Conservation (phyloP, 176 grass and related monocot genomes). For the Tillandsia leiboldiana region DNA sequence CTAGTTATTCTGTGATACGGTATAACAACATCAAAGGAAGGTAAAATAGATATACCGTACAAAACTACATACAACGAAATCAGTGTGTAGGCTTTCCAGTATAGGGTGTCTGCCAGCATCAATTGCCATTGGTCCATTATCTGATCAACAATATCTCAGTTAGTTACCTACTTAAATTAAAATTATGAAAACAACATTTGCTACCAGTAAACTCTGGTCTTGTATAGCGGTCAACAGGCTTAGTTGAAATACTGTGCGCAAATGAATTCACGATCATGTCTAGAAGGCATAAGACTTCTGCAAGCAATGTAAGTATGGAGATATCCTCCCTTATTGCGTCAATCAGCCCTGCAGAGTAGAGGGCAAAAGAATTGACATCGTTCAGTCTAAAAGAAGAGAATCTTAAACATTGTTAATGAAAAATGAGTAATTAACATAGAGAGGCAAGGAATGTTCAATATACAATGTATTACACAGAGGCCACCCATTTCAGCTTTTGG, state of each 20-base stretch:
- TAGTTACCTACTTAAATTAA: background rate
- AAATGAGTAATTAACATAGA: too few relatives aligned
- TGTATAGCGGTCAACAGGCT: conserved; percentile 64
- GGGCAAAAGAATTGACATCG: too few relatives aligned
- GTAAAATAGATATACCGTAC: background rate
- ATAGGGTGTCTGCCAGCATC: conserved; percentile 90
- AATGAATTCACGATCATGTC: conserved; percentile 99
- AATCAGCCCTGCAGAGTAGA: conserved; percentile 51
- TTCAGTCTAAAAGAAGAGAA: background rate
- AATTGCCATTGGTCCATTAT: conserved; percentile 91
- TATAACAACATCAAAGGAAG: conserved; percentile 17
- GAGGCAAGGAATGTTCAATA: too few relatives aligned
- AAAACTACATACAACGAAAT: conserved; percentile 61
- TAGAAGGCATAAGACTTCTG: conserved; percentile 78
- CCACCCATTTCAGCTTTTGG: too few relatives aligned
- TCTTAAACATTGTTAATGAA: conserved; percentile 4
- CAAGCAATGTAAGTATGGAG: conserved; percentile 64
- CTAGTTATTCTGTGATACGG: background rate
- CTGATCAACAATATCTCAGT: conserved; percentile 26
- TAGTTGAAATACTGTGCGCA: conserved; percentile 81
- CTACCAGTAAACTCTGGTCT: conserved; percentile 84
- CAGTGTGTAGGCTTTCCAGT: conserved; percentile 64
- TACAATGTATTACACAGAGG: too few relatives aligned
- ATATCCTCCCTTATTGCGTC: conserved; percentile 71
- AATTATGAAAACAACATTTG: background rate